phyloP scores from a whole-genome alignment of 352 stramenopile genomes.

The Thalassiosira livingstoniorum region DNA sequence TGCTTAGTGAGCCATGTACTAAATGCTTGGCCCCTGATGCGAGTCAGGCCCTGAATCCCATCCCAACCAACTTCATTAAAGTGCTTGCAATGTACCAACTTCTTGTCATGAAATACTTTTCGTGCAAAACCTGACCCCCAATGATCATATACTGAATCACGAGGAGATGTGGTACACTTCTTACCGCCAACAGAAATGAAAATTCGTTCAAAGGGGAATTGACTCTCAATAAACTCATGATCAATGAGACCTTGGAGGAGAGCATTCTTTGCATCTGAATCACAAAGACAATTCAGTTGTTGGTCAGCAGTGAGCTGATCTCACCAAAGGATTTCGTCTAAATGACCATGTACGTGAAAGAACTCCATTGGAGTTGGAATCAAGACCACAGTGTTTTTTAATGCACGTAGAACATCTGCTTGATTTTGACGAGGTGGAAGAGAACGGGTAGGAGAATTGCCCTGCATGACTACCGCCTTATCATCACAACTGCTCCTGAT shows the following conservation, averaged over 20 bases:
- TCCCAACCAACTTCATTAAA: background rate
- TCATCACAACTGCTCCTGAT: background rate
- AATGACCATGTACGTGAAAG: conserved; percentile 10
- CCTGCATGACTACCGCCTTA: conserved; percentile 1
- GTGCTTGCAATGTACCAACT: background rate
- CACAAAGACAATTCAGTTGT: background rate
- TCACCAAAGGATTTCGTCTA: background rate
- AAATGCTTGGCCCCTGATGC: background rate
- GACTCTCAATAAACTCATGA: background rate
- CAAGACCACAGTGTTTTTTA: background rate
- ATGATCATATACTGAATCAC: background rate
- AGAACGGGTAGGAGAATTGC: background rate
- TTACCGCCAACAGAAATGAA: background rate
- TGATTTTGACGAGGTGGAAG: background rate
- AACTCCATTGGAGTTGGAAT: background rate
- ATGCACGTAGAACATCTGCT: background rate
- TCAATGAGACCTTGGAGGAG: background rate
- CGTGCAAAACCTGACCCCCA: background rate
- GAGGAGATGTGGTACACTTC: background rate
- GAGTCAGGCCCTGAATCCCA: background rate
- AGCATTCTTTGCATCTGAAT: background rate
- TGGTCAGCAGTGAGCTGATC: background rate
- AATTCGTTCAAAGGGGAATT: background rate
- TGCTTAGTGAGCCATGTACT: background rate
- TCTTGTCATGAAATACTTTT: background rate